phyloP scores from a whole-genome alignment of 1,139 yeast genomes.

The Candida anutae region DNA sequence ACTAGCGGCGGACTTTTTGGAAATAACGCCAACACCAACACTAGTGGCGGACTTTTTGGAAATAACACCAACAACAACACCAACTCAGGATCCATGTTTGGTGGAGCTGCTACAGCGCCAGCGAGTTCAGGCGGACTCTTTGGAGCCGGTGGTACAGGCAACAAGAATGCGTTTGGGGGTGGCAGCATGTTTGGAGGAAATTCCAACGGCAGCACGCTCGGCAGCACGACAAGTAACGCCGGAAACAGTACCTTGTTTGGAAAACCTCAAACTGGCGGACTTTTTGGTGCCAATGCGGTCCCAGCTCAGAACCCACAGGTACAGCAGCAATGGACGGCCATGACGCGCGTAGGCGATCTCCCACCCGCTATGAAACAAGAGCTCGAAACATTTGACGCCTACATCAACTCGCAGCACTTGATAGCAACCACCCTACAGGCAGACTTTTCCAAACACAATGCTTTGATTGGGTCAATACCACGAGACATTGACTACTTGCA shows the following conservation, averaged over 20 bases:
- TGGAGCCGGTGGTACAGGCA: slow-evolving; percentile 6
- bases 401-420: slow-evolving; percentile 75
- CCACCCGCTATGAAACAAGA: slow-evolving; percentile 69
- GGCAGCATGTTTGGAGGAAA: slow-evolving; percentile 6
- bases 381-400: slow-evolving; percentile 74
- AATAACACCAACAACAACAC: slow-evolving; percentile 1
- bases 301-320: slow-evolving; percentile 20
- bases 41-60: slow-evolving; percentile 8
- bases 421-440: slow-evolving; percentile 73
- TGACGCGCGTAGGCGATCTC: slow-evolving; percentile 82
- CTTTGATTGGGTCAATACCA: slow-evolving; percentile 72
- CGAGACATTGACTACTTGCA: slow-evolving; percentile 71
- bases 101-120: slow-evolving; percentile 6
- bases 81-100: slow-evolving; percentile 9
- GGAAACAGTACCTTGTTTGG: slow-evolving; percentile 11
- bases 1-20: slow-evolving; percentile 20
- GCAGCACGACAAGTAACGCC: slow-evolving; percentile 6
- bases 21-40: slow-evolving; percentile 2
- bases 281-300: slow-evolving; percentile 8
- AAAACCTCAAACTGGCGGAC: slow-evolving; percentile 1
- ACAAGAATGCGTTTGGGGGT: slow-evolving; percentile 3
- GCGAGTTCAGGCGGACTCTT: slow-evolving; percentile 8
- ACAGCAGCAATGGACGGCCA: slow-evolving; percentile 56
- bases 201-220: slow-evolving; percentile 7
- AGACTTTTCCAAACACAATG: slow-evolving; percentile 57